These are phyloP conservation scores for Gloeopeniophorella convolvens DNA, from an alignment of 768 basidiomycete species.

Conservation along the genomic window DNA sequence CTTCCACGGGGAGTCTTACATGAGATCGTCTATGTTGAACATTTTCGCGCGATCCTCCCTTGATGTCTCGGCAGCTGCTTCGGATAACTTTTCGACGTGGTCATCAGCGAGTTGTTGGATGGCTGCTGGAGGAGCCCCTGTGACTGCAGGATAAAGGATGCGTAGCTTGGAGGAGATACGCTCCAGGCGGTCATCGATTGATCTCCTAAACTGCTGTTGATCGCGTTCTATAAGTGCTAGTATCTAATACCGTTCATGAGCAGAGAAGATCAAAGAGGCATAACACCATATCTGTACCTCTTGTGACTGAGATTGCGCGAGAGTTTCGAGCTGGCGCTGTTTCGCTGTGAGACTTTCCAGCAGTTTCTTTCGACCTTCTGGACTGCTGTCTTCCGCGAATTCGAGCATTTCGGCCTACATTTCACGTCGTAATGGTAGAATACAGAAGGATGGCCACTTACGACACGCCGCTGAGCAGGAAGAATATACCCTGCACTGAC, in stretches of 20 bases:
- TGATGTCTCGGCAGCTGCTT: neutral
- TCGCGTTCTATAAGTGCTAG: neutral
- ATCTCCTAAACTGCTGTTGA: neutral
- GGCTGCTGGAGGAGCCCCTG: neutral
- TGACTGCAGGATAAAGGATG: neutral
- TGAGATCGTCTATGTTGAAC: neutral
- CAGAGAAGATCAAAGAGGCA: neutral
- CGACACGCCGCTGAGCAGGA: neutral
- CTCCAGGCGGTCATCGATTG: neutral
- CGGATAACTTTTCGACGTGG: neutral
- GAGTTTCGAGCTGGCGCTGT: neutral
- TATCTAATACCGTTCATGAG: neutral
- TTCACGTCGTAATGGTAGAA: neutral
- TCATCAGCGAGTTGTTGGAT: neutral
- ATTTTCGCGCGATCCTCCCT: neutral
- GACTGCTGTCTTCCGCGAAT: neutral
- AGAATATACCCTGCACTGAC: neutral
- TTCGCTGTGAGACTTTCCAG: neutral
- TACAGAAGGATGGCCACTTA: neutral
- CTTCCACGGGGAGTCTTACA: too few relatives aligned
- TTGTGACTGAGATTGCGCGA: neutral
- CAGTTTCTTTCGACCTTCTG: neutral
- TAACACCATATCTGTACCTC: neutral
- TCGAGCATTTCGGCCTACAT: neutral
- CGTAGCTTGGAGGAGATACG: neutral